Evolutionary conservation across 1,284 basidiomycete species (phyloP).

Genomic region (Sporisorium sorghi): DNA sequence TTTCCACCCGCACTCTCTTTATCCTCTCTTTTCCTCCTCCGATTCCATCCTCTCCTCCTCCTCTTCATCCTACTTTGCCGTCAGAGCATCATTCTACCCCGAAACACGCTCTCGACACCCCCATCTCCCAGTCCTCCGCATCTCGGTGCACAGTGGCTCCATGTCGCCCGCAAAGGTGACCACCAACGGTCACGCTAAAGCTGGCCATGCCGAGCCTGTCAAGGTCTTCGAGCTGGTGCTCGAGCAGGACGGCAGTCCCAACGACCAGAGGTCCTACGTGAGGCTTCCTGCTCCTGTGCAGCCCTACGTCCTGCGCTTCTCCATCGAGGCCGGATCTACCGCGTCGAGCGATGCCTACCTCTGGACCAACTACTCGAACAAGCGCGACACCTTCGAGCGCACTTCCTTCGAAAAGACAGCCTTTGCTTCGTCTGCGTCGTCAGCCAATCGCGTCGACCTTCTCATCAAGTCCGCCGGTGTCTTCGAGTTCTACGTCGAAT

Average conservation of each 20-base stretch:
- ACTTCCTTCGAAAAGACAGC: conserved; percentile 76
- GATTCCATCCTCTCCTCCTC: not conserved
- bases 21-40: not conserved
- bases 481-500: conserved; percentile 65
- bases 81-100: not conserved
- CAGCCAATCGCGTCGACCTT: conserved; percentile 49
- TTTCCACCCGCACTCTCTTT: not conserved
- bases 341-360: conserved; percentile 55
- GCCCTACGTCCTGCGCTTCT: conserved; percentile 61
- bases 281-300: conserved; percentile 57
- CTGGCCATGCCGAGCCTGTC: conserved; percentile 23
- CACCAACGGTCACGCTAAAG: conserved; percentile 27
- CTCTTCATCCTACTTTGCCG: not conserved
- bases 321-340: conserved; percentile 55
- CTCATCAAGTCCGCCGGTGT: conserved; percentile 55
- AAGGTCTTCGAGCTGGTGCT: conserved; percentile 57
- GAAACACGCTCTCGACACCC: too few species aligned
- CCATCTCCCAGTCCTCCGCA: too few species aligned
- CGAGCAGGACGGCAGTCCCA: conserved; percentile 62
- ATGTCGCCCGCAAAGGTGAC: conserved; percentile 33
- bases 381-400: conserved; percentile 80
- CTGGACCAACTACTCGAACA: conserved; percentile 59
- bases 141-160: conserved; percentile 10
- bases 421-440: conserved; percentile 29
- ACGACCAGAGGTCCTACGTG: conserved; percentile 53